A percentile compares a stretch with the other conserved stretches of the same genome.
Evolutionary conservation across 2,329 filamentous ascomycete species (phyloP).

Genomic region (Fusarium guadeloupense): DNA sequence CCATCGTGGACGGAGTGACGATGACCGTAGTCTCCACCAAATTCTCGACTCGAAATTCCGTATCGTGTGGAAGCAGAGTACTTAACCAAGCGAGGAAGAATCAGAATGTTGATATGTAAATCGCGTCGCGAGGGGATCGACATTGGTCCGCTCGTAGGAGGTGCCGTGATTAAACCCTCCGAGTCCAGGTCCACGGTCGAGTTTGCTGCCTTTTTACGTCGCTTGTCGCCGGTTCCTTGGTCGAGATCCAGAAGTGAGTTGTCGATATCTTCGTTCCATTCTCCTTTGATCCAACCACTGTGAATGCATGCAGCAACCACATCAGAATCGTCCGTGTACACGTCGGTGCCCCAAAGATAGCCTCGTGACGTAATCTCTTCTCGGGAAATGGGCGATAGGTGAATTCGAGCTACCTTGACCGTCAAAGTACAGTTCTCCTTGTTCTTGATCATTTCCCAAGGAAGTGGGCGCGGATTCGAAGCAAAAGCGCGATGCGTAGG

Average conservation of each 20-base stretch:
- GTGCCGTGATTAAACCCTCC: constrained; percentile 58
- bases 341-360: constrained; percentile 90
- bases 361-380: constrained; percentile 85
- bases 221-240: constrained; percentile 45
- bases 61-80: constrained; percentile 81
- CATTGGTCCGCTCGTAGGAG: constrained; percentile 69
- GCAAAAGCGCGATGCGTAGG: constrained; percentile 56
- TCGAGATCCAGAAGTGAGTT: constrained; percentile 70
- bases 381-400: constrained; percentile 73
- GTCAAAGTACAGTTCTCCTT: constrained; percentile 92
- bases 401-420: constrained; percentile 83
- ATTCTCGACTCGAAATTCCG: constrained; percentile 84
- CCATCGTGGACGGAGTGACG: constrained; percentile 75
- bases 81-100: constrained; percentile 80
- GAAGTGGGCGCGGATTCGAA: constrained; percentile 75
- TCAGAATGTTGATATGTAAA: constrained; percentile 84
- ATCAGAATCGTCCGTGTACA: constrained; percentile 97
- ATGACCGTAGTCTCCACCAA: constrained; percentile 63
- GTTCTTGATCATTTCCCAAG: constrained; percentile 73
- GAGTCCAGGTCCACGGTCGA: constrained; percentile 50
- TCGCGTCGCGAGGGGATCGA: constrained; percentile 75
- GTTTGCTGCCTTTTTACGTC: constrained; percentile 46
- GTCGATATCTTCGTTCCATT: constrained; percentile 84
- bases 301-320: constrained; percentile 93
- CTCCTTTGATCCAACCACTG: constrained; percentile 88